These are phyloP conservation scores for Neospermospora avenae DNA, from an alignment of 2,329 filamentous ascomycete genomes.

Conservation along the genomic window DNA sequence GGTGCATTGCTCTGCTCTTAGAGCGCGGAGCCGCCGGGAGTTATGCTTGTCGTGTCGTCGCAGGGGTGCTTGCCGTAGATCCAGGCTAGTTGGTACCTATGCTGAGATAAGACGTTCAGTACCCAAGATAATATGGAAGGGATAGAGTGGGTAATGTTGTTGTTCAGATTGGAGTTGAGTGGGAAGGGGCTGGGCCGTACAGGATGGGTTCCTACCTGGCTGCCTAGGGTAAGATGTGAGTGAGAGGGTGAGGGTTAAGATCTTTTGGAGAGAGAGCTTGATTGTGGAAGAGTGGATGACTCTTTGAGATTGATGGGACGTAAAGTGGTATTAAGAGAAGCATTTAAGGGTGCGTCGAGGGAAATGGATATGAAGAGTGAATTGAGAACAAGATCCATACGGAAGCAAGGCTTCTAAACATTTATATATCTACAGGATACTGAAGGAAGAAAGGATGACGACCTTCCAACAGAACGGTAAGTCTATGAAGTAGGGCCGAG, in stretches of 20 bases:
- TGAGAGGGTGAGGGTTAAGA: background rate
- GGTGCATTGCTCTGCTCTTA: constrained; percentile 17
- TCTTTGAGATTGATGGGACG: background rate
- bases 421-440: too few relatives aligned
- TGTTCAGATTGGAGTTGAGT: too few relatives aligned
- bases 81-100: background rate
- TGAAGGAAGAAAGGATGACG: too few relatives aligned
- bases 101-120: too few relatives aligned
- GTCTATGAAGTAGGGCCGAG: too few relatives aligned
- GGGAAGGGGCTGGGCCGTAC: background rate
- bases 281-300: background rate
- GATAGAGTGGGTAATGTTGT: too few relatives aligned
- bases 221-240: background rate
- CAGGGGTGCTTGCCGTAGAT: background rate
- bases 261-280: background rate
- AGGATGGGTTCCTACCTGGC: background rate
- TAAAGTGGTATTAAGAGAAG: background rate
- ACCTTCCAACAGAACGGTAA: too few relatives aligned
- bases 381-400: background rate
- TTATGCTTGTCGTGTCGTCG: background rate
- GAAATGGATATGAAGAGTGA: background rate
- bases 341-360: background rate
- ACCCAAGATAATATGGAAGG: too few relatives aligned
- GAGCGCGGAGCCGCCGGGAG: constrained; percentile 14
- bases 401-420: too few relatives aligned